phyloP scores from a whole-genome alignment of 2,329 filamentous ascomycete species.

The Polychaeton citri region DNA sequence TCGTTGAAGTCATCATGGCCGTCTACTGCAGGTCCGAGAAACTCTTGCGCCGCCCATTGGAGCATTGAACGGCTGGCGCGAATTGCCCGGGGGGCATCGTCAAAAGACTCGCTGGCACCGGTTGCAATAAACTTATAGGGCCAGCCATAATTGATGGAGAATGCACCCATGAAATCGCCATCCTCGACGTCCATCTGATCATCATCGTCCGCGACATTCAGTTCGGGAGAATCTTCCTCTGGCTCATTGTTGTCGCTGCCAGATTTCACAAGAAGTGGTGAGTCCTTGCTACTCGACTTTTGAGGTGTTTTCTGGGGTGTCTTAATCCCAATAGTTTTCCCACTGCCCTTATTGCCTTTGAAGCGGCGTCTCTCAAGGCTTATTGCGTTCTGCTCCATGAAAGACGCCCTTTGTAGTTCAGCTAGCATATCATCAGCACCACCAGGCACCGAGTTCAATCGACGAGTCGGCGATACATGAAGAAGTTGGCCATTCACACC shows the following conservation, averaged over 20 bases:
- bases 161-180: slow-evolving; percentile 21
- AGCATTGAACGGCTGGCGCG: slow-evolving; percentile 39
- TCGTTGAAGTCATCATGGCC: slow-evolving; percentile 45
- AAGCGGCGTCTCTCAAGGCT: not conserved
- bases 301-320: too few relatives aligned
- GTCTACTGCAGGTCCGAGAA: slow-evolving; percentile 19
- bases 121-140: slow-evolving; percentile 53
- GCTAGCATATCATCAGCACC: slow-evolving; percentile 52
- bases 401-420: slow-evolving; percentile 22
- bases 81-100: slow-evolving; percentile 33
- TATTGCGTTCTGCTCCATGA: not conserved
- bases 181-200: slow-evolving; percentile 4
- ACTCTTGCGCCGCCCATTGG: slow-evolving; percentile 39
- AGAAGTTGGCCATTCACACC: slow-evolving; percentile 33
- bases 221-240: not conserved
- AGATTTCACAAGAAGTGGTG: not conserved
- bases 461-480: slow-evolving; percentile 42
- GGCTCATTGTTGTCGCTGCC: not conserved
- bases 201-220: not conserved
- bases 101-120: slow-evolving; percentile 38
- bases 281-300: too few relatives aligned
- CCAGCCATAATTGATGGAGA: slow-evolving; percentile 36
- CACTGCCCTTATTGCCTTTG: too few relatives aligned
- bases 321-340: too few relatives aligned
- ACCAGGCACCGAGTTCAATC: slow-evolving; percentile 34